A percentile compares a stretch with the other conserved stretches of the same genome.
phyloP scores from a whole-genome alignment of 176 grass and related monocot species.

The Oryza nivara region DNA sequence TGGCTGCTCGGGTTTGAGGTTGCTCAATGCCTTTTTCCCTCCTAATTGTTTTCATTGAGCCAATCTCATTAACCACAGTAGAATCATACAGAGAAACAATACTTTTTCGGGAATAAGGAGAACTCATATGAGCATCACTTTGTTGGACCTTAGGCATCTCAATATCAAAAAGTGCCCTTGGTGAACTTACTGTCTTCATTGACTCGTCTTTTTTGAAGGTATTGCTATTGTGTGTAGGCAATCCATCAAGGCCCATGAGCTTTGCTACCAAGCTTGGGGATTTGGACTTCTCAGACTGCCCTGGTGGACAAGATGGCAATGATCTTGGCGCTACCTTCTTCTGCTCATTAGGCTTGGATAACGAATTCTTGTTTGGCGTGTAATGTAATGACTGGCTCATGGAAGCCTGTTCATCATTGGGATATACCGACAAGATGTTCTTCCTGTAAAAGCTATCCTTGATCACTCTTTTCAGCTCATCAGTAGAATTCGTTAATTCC shows the following conservation, averaged over 20 bases:
- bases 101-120: conserved; percentile 23
- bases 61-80: conserved; percentile 17
- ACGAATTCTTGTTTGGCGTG: conserved; percentile 30
- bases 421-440: conserved; percentile 43
- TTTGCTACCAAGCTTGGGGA: conserved; percentile 72
- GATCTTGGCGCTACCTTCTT: conserved; percentile 27
- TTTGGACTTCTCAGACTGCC: conserved; percentile 47
- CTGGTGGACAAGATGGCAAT: conserved; percentile 29
- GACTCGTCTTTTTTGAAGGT: conserved; percentile 48
- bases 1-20: conserved; percentile 25
- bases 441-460: conserved; percentile 65
- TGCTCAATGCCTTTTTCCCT: conserved; percentile 40
- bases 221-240: conserved; percentile 40
- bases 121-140: conserved; percentile 20
- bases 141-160: conserved; percentile 66
- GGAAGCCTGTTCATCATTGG: conserved; percentile 52
- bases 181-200: conserved; percentile 48
- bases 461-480: conserved; percentile 64
- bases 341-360: conserved; percentile 38
- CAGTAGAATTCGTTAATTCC: conserved; percentile 36
- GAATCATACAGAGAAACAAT: conserved; percentile 19
- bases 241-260: conserved; percentile 87
- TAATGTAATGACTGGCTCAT: conserved; percentile 49
- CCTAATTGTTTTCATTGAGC: conserved; percentile 33
- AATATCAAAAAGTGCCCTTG: conserved; percentile 66